phyloP scores from a whole-genome alignment of 1,139 yeast genomes.

The Diutina sp. region DNA sequence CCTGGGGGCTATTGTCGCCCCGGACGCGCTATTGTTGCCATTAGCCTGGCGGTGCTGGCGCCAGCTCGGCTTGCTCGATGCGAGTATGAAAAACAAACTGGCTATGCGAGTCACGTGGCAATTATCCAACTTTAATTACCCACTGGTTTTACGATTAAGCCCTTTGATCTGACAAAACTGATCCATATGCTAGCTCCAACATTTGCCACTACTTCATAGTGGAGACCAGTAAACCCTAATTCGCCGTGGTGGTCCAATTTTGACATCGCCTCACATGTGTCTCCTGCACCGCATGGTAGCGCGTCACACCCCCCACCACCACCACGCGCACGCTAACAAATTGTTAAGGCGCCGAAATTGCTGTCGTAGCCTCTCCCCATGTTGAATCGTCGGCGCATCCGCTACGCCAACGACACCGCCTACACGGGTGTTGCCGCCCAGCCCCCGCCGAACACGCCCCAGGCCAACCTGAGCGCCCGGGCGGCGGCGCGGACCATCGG shows the following conservation, averaged over 20 bases:
- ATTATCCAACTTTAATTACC: neutral
- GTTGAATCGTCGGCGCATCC: conserved; percentile 1
- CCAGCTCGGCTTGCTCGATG: neutral
- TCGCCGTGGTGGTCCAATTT: too few species aligned
- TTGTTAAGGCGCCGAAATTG: neutral
- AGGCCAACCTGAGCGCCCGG: neutral
- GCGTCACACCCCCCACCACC: neutral
- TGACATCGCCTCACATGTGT: neutral
- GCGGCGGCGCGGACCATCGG: neutral
- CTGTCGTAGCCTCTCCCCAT: neutral
- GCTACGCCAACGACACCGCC: neutral
- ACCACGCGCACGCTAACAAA: neutral
- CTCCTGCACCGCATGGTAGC: neutral
- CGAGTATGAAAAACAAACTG: neutral
- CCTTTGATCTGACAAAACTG: too few species aligned
- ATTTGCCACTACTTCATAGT: too few species aligned
- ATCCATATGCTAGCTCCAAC: too few species aligned
- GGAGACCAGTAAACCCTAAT: too few species aligned
- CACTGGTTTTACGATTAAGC: too few species aligned
- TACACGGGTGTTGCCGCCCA: neutral
- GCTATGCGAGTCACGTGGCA: neutral
- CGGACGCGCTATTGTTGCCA: too few species aligned
- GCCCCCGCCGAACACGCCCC: neutral
- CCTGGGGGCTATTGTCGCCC: too few species aligned
- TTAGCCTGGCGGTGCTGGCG: neutral